Evolutionary conservation across 208 protist genomes (phyloP).

Genomic region (Acanthamoeba triangularis): DNA sequence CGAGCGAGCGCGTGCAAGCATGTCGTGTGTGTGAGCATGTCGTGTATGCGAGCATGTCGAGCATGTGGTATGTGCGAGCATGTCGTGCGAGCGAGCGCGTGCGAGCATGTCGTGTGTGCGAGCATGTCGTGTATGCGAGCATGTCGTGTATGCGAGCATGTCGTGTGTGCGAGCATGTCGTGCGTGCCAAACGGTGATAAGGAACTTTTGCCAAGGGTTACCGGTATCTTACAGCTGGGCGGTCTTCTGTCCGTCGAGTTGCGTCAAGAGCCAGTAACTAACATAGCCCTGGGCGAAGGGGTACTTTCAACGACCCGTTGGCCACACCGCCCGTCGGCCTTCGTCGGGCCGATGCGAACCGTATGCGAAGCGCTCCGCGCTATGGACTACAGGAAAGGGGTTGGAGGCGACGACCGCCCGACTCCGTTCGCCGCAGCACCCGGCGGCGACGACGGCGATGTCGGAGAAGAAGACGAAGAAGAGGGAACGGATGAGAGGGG

Average conservation of each 20-base stretch:
- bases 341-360: background rate
- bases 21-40: too few species aligned
- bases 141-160: too few species aligned
- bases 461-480: background rate
- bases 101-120: too few species aligned
- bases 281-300: slow-evolving; percentile 38
- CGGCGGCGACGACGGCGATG: background rate
- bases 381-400: background rate
- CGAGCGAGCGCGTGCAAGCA: too few species aligned
- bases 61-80: too few species aligned
- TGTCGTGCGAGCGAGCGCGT: too few species aligned
- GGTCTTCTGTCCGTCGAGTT: background rate
- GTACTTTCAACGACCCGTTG: background rate
- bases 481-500: background rate
- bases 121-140: too few species aligned
- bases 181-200: too few species aligned
- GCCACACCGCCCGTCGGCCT: background rate
- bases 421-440: background rate
- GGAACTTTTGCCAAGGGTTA: too few species aligned
- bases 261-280: slow-evolving; percentile 54
- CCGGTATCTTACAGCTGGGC: background rate
- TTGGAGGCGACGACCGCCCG: background rate
- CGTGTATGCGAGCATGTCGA: too few species aligned
- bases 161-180: too few species aligned
- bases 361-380: background rate